Conservation (phyloP, 2,329 filamentous ascomycete species). For the Nemania abortiva region DNA sequence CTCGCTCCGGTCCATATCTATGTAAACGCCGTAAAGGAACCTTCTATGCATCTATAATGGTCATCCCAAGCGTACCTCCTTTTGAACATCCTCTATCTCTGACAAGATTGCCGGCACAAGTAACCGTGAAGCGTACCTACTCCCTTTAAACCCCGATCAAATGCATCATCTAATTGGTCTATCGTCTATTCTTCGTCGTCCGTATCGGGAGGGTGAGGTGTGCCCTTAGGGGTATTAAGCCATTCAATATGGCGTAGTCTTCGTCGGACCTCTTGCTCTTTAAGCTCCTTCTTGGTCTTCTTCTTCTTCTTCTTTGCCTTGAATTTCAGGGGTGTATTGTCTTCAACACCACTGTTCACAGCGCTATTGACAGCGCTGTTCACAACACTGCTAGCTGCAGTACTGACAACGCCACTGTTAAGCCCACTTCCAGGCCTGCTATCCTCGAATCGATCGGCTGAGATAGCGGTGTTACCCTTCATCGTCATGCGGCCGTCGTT, state of each 20-base stretch:
- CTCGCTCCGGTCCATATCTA: constrained; percentile 34
- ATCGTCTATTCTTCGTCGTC: constrained; percentile 73
- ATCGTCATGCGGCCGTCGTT: constrained; percentile 87
- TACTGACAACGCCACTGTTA: constrained; percentile 68
- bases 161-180: constrained; percentile 18
- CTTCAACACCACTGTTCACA: constrained; percentile 86
- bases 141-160: constrained; percentile 8
- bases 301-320: constrained; percentile 95
- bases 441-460: constrained; percentile 89
- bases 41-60: constrained; percentile 39
- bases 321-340: constrained; percentile 86
- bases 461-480: constrained; percentile 80
- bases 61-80: constrained; percentile 24
- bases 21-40: constrained; percentile 36
- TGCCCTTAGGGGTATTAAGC: constrained; percentile 88
- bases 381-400: constrained; percentile 59
- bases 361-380: constrained; percentile 72
- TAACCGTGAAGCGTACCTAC: constrained; percentile 6
- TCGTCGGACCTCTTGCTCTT: constrained; percentile 90
- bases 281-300: constrained; percentile 95
- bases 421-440: constrained; percentile 57
- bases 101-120: constrained; percentile 19
- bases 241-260: constrained; percentile 87
- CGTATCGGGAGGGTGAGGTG: constrained; percentile 79
- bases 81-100: constrained; percentile 30